Evolutionary conservation across 2,329 filamentous ascomycete species (phyloP).

Genomic region (Penicillium sp.): DNA sequence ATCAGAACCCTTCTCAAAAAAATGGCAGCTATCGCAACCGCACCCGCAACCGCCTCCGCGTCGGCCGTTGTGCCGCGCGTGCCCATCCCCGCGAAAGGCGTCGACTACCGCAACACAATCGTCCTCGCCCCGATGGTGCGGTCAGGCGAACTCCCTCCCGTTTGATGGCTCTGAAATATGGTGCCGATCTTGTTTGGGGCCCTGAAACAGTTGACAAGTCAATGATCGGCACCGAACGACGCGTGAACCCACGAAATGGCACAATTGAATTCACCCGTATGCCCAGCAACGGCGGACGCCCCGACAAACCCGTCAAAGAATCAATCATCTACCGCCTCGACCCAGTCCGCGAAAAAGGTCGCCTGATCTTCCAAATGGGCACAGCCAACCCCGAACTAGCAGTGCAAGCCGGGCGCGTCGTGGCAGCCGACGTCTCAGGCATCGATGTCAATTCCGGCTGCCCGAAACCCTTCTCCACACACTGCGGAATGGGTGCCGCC

Average conservation of each 20-base stretch:
- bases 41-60: slow-evolving; percentile 23
- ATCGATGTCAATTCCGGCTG: slow-evolving; percentile 99
- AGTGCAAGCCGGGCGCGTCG: slow-evolving; percentile 77
- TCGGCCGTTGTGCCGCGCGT: slow-evolving; percentile 59
- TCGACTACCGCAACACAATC: slow-evolving; percentile 90
- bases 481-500: slow-evolving; percentile 92
- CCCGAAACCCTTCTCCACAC: slow-evolving; percentile 92
- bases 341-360: slow-evolving; percentile 69
- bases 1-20: slow-evolving; percentile 47
- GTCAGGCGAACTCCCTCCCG: slow-evolving; percentile 90
- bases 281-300: slow-evolving; percentile 64
- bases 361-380: slow-evolving; percentile 87
- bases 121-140: slow-evolving; percentile 98
- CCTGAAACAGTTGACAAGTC: slow-evolving; percentile 92
- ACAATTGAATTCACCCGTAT: slow-evolving; percentile 82
- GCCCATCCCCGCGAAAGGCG: slow-evolving; percentile 80
- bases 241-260: slow-evolving; percentile 70
- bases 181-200: slow-evolving; percentile 95
- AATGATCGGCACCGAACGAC: slow-evolving; percentile 81
- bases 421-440: slow-evolving; percentile 83
- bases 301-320: slow-evolving; percentile 45
- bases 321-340: slow-evolving; percentile 83
- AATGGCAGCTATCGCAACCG: slow-evolving; percentile 51
- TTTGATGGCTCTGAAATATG: slow-evolving; percentile 86
- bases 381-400: slow-evolving; percentile 80